Evolutionary conservation across 352 stramenopile species (phyloP).

Genomic region (Globisporangium perplexum): DNA sequence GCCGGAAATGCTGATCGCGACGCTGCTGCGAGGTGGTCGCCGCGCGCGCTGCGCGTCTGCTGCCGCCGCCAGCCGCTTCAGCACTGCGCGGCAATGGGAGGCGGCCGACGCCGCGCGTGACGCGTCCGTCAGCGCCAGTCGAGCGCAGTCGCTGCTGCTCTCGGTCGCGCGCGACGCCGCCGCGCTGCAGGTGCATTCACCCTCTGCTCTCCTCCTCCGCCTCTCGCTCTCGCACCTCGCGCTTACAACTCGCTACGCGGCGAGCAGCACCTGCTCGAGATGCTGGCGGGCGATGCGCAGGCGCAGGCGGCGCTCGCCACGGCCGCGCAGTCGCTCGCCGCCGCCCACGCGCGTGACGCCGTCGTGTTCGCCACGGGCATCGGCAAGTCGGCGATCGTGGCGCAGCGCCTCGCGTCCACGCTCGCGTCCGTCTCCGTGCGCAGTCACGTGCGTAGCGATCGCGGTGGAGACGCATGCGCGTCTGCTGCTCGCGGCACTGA

Average conservation of each 20-base stretch:
- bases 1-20: no score
- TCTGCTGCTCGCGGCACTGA: no score
- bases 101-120: neutral
- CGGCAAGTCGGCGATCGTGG: constrained; percentile 77
- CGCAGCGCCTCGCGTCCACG: constrained; percentile 59
- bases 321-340: constrained; percentile 25
- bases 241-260: neutral
- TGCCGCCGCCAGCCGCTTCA: neutral
- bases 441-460: constrained; percentile 56
- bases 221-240: neutral
- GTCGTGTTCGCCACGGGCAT: constrained; percentile 70
- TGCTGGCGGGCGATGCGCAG: constrained; percentile 21
- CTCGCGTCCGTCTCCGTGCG: constrained; percentile 67
- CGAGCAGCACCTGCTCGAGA: constrained; percentile 32
- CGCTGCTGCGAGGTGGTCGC: no score
- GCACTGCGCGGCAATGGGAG: neutral
- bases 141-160: constrained; percentile 3
- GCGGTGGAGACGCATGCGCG: no score
- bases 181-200: constrained; percentile 8
- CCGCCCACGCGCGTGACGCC: constrained; percentile 37
- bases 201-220: neutral
- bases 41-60: no score
- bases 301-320: constrained; percentile 22
- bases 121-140: no score
- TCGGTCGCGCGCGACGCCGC: constrained; percentile 13